Evolutionary conservation across 768 basidiomycete genomes (phyloP), one percentile per base, ranked within the genome.

Genomic region (Pulveroboletus frians): DNA sequence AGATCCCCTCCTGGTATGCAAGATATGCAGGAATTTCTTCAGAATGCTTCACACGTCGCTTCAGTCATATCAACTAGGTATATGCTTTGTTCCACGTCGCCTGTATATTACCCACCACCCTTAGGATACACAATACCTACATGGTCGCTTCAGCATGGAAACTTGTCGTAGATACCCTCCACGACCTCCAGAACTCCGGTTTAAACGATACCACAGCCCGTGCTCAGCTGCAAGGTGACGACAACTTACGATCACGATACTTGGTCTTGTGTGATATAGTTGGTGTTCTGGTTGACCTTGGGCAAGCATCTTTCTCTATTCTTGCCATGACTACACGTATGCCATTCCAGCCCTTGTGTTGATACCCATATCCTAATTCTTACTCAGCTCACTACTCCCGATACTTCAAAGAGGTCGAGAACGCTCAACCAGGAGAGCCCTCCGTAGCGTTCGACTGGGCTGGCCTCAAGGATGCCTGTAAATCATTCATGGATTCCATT

Each of bases 91-190:
- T 55, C 27, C 23, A 8, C 49, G 46, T 51, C 17, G 14, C 45
- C 20, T 30, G 42, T 15, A 21, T 47, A 17, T 34, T 3, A 48
- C 52, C 26, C 23, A 56, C 46, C 47, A 34, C 53, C 21, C 44
- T 36, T 57, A 92, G 89, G 65, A 75, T 92, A 46, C 89, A 92
- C 66, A 92, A 92, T 62, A 66, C 80, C 8, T 90, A 88, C 65
- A 79, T 86, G 77, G 73, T 91, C 30, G 85, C 88, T n/a, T 81
- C 87, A 14, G 84, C 80, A 1, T 92, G 90, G 90, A 86, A 77
- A 54, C 69, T 91, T 41, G 80, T 87, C n/a, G 65, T 74, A 4
- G 74, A 83, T 49, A 71, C 72, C 29, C 69, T 92, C 46, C 73
- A 73, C 44, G 72, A 77, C 23, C 69, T 91, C 39, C 70, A 74